Evolutionary conservation across 2,329 filamentous ascomycete species (phyloP), one percentile per base, ranked within the genome.

Genomic region (Berkeleyomyces basicola): DNA sequence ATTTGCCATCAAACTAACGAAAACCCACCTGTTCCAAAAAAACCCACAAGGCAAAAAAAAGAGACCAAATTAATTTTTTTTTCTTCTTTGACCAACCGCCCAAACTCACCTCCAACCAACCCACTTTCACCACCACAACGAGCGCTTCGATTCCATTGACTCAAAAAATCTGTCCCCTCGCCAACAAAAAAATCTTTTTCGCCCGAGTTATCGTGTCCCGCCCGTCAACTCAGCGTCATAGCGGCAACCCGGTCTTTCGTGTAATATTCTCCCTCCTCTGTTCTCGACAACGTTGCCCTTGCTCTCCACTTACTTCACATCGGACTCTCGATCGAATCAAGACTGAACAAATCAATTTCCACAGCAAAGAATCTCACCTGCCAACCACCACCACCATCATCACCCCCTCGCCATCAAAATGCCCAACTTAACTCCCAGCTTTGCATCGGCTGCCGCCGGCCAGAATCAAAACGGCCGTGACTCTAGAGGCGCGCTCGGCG

Each of bases 391-490:
- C 16, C 37, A 16, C 65, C 58, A 43, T 37, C 60, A 31, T 53
- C n/a, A n/a, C n/a, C n/a, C 40, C 39, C 40, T 46, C 39, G 58
- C 58, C 39, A n/a, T 61, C 47, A 58, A 68, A 68, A 82, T 86
- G 77, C 83, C 84, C 72, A 85, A 87, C 77, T 81, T 90, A 74
- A 84, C 86, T 70, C 89, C 87, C 69, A 90, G 86, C 79, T 91
- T 91, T 76, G 87, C 87, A 72, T 90, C 87, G 71, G 87, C 87
- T 70, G 87, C 87, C 68, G 87, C 87, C 72, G 87, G 87, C 74
- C 86, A 88, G 74, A 84, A 80, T 69, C 76, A 78, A 72, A 83
- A 72, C 46, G 55, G 44, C 75, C 82, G 79, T 72, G 82, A 81
- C 73, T 72, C 77, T 69, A 79, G 79, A 76, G 75, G 74, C 75